Base-by-base conservation (phyloP, 2,329 filamentous ascomycete species). In the Harringtonia aguacate region DNA sequence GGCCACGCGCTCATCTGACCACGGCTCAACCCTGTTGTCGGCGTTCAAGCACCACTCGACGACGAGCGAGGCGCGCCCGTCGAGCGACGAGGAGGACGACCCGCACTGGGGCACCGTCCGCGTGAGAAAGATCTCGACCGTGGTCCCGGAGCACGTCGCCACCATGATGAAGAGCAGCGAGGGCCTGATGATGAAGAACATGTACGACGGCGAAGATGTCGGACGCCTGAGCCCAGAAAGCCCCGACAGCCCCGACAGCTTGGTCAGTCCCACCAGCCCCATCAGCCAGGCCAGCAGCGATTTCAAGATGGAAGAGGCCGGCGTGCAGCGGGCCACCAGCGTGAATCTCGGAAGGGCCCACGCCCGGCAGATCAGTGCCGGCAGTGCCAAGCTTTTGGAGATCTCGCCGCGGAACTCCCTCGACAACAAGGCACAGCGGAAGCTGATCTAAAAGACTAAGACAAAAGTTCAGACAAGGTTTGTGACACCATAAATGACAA, bases 301-400 rank as follows among this genome's bases (percentile, higher is more conserved):
- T 29, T 50, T 51, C 35, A 56, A 57, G n/a, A 58, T 56, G 12
- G 63, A 64, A 52, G 62, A 56, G 49, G 60, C 59, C 21, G 63
- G 66, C 35, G 53, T 70, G 20, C 75, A 79, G 53, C 78, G 82
- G 52, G 85, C 86, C 24, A 80, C 72, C 41, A 90, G 83, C 60
- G 68, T 90, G 46, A 77, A 82, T 48, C 68, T 84, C 40, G 75
- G 76, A 46, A 76, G 70, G 54, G 69, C 72, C 10, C 84, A 89
- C 53, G 75, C 69, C 18, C 73, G 81, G 43, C 82, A 82, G 50
- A 79, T 88, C 55, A 89, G 84, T 55, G 82, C 84, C 36, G 85
- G 85, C 40, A 89, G 83, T 56, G 84, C 84, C 12, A 84, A 78
- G 61, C 62, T 90, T 41, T 65, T 92, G 40, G 79, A 88, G 40